phyloP scores from a whole-genome alignment of 2,329 filamentous ascomycete species.

The Celoporthe dispersa region DNA sequence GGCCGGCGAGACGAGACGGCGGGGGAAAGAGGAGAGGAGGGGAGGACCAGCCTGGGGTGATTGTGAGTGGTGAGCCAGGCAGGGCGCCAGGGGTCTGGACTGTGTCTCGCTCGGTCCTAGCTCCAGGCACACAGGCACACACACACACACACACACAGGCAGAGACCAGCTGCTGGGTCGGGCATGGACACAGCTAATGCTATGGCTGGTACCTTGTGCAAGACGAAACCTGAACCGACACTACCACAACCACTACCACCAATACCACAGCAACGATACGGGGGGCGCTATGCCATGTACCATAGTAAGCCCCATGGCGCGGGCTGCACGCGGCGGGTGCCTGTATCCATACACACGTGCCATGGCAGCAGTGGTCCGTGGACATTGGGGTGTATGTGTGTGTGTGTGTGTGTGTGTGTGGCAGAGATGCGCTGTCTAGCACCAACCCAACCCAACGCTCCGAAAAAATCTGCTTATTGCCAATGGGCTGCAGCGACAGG shows the following conservation, averaged over 20 bases:
- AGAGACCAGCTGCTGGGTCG: slow-evolving; percentile 19
- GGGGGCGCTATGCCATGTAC: not conserved
- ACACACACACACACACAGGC: slow-evolving; percentile 13
- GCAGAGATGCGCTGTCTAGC: not conserved
- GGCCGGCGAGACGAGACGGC: slow-evolving; percentile 11
- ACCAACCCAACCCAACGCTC: not conserved
- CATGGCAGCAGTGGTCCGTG: not conserved
- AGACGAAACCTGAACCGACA: not conserved
- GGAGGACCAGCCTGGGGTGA: not conserved
- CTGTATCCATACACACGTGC: slow-evolving; percentile 6
- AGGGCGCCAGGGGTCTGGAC: slow-evolving; percentile 10
- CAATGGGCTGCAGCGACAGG: not conserved
- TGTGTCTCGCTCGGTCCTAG: slow-evolving; percentile 24
- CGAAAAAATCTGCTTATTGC: not conserved
- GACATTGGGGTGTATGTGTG: not conserved
- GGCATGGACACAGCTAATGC: slow-evolving; percentile 22
- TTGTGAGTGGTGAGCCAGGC: slow-evolving; percentile 8
- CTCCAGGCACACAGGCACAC: slow-evolving; percentile 27
- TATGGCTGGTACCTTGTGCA: not conserved
- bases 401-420: not conserved
- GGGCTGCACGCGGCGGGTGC: slow-evolving; percentile 1
- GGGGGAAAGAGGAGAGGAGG: not conserved
- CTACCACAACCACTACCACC: not conserved
- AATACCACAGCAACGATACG: not conserved
- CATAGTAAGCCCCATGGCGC: not conserved